Percentiles rank a stretch among this genome's conserved stretches.
These are phyloP conservation scores for Ustilago nuda DNA, from an alignment of 1,284 basidiomycete species.

Conservation along the genomic window DNA sequence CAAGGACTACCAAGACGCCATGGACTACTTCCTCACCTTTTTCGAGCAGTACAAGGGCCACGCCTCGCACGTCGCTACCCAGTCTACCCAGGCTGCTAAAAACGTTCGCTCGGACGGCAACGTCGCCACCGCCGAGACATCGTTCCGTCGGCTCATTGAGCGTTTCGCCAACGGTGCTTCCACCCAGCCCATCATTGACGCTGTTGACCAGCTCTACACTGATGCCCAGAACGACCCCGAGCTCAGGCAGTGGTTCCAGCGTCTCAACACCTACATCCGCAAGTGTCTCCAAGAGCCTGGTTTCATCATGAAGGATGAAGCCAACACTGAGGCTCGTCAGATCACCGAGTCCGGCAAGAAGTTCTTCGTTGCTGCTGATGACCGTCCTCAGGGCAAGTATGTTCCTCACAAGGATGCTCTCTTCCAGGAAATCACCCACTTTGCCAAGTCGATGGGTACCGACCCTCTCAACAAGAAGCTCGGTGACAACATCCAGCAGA, in stretches of 20 bases:
- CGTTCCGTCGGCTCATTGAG: constrained; percentile 77
- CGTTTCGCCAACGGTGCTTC: constrained; percentile 83
- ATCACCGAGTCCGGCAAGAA: constrained; percentile 60
- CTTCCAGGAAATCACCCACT: constrained; percentile 78
- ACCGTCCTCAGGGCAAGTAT: constrained; percentile 77
- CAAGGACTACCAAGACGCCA: constrained; percentile 81
- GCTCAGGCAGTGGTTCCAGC: constrained; percentile 80
- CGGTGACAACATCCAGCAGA: constrained; percentile 82
- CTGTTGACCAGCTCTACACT: constrained; percentile 79
- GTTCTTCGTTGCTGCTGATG: constrained; percentile 67
- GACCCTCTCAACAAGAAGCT: constrained; percentile 86
- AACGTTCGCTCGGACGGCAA: constrained; percentile 74
- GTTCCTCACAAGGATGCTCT: constrained; percentile 83
- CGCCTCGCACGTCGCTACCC: constrained; percentile 73
- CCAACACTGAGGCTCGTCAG: constrained; percentile 72
- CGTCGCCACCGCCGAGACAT: constrained; percentile 65
- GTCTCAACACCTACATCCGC: constrained; percentile 73
- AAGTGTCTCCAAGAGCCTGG: constrained; percentile 85
- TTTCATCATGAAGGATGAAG: constrained; percentile 84
- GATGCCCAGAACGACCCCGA: constrained; percentile 82
- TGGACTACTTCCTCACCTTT: constrained; percentile 70
- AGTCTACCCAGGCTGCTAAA: constrained; percentile 72
- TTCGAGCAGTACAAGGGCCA: constrained; percentile 78
- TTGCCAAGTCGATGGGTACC: constrained; percentile 84
- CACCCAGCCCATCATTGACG: constrained; percentile 78